A percentile compares a stretch with the other conserved stretches of the same genome.
Conservation (phyloP, 345 rosid species). For the Salix viminalis region DNA sequence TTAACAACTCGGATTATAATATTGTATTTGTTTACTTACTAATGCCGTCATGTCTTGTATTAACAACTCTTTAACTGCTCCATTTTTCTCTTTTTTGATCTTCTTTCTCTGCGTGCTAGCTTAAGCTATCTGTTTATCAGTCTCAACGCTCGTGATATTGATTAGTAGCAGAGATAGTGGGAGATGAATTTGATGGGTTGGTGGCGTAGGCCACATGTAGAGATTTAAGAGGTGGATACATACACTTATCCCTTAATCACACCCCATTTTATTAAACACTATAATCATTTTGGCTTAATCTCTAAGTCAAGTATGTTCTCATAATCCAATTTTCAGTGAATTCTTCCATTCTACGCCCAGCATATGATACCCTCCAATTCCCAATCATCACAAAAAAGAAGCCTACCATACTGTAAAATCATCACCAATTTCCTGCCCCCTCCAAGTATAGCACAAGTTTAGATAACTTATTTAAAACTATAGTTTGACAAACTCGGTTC, state of each 20-base stretch:
- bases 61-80: too few relatives aligned
- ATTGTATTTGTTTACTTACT: too few relatives aligned
- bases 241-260: background rate
- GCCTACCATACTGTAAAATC: background rate
- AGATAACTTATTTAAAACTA: too few relatives aligned
- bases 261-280: background rate
- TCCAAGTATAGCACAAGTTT: too few relatives aligned
- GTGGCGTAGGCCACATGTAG: background rate
- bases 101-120: too few relatives aligned
- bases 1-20: too few relatives aligned
- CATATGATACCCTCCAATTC: background rate
- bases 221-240: background rate
- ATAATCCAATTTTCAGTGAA: background rate
- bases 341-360: background rate
- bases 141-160: too few relatives aligned
- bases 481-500: too few relatives aligned
- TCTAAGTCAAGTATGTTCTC: conserved; percentile 3
- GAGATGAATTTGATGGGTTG: background rate
- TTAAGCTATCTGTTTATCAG: too few relatives aligned
- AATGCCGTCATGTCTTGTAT: too few relatives aligned
- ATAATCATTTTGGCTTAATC: conserved; percentile 6
- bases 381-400: background rate
- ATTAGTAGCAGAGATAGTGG: too few relatives aligned
- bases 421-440: background rate
- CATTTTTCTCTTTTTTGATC: too few relatives aligned